Evolutionary conservation across 305 asterid species (phyloP).

Genomic region (Fraxinus nigra): DNA sequence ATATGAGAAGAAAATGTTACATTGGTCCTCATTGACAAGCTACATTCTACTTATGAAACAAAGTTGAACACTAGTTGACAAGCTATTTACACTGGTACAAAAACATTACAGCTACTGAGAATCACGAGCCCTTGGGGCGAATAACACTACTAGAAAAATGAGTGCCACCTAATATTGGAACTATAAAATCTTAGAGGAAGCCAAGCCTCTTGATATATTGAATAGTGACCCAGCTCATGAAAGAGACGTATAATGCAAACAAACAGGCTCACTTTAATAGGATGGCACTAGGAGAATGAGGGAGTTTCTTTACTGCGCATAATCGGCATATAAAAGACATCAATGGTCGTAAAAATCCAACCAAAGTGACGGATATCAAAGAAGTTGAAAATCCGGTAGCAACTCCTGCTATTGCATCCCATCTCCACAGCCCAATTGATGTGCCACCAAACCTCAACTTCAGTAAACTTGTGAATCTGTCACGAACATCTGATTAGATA

Average conservation of each 20-base stretch:
- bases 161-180: conserved; percentile 32
- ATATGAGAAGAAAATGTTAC: background rate
- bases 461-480: conserved; percentile 64
- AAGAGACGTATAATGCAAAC: conserved; percentile 61
- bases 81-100: conserved; percentile 31
- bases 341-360: conserved; percentile 42
- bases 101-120: conserved; percentile 35
- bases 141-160: conserved; percentile 36
- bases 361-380: conserved; percentile 42
- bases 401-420: conserved; percentile 63
- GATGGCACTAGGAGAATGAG: conserved; percentile 24
- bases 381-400: conserved; percentile 58
- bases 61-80: background rate
- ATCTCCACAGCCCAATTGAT: conserved; percentile 55
- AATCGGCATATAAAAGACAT: conserved; percentile 33
- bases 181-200: conserved; percentile 38
- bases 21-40: background rate
- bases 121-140: conserved; percentile 13
- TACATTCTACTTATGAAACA: background rate
- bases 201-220: conserved; percentile 64
- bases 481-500: conserved; percentile 19
- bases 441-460: conserved; percentile 41
- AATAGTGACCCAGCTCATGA: conserved; percentile 75
- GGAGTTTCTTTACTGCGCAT: conserved; percentile 26
- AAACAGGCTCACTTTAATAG: conserved; percentile 57